Evolutionary conservation across 306 rosid species (phyloP).

Genomic region (Cucumis melo): DNA sequence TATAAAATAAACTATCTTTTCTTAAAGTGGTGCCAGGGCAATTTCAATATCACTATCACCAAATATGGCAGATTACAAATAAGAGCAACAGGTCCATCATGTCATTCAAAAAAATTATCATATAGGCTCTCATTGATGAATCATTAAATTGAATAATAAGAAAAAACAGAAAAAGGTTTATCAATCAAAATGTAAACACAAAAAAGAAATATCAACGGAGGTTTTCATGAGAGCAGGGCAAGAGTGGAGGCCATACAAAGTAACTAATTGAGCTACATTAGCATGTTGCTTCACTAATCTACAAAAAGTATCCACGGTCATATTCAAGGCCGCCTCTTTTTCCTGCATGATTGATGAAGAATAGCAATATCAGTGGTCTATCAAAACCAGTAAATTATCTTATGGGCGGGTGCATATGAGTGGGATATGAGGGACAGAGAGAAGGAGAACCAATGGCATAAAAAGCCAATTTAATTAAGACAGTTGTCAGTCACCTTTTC

Average conservation of each 20-base stretch:
- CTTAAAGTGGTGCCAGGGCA: background rate
- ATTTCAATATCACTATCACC: background rate
- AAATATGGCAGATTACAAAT: background rate
- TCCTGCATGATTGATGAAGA: slow-evolving; percentile 52
- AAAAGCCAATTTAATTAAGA: slow-evolving; percentile 5
- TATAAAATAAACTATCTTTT: background rate
- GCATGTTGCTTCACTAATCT: slow-evolving; percentile 92
- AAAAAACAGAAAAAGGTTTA: background rate
- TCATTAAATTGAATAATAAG: background rate
- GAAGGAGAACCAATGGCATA: background rate
- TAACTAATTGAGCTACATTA: slow-evolving; percentile 83
- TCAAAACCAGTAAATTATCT: background rate
- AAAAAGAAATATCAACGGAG: slow-evolving; percentile 8
- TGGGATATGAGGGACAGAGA: background rate
- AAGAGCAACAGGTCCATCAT: background rate
- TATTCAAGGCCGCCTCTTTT: slow-evolving; percentile 93
- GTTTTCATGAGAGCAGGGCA: slow-evolving; percentile 10
- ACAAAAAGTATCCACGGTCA: slow-evolving; percentile 88
- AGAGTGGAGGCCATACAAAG: slow-evolving; percentile 47
- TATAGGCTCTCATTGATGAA: background rate
- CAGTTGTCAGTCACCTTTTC: slow-evolving; percentile 68
- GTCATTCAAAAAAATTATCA: background rate
- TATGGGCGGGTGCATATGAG: background rate
- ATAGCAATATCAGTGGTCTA: background rate
- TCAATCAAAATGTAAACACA: background rate